Percentiles rank a stretch among this genome's conserved stretches.
phyloP scores from a whole-genome alignment of 106 monocot species.

The Dendrobium chrysotoxum region DNA sequence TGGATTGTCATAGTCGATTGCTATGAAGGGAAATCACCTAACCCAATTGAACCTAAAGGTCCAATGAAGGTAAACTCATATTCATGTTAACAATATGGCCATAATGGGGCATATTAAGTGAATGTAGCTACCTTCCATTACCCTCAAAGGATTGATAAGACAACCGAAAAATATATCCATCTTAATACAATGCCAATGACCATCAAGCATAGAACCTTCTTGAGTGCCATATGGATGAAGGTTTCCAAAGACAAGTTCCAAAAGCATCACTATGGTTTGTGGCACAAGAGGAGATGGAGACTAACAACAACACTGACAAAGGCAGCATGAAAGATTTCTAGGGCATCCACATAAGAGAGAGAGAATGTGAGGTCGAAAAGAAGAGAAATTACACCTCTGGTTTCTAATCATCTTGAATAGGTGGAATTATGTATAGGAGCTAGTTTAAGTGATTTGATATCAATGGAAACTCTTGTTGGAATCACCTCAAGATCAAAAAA shows the following conservation, averaged over 20 bases:
- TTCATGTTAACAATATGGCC: no score
- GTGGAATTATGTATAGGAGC: neutral
- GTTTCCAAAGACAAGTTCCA: neutral
- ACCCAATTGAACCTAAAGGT: no score
- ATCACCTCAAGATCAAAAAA: neutral
- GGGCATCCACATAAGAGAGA: neutral
- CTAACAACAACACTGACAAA: neutral
- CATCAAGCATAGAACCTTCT: neutral
- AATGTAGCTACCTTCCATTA: no score
- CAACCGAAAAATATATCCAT: no score
- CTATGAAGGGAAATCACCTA: no score
- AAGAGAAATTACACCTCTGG: neutral
- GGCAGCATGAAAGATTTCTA: neutral
- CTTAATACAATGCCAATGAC: neutral
- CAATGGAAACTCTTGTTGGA: neutral
- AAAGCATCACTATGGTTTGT: neutral
- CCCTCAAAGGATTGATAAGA: no score
- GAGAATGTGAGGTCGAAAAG: neutral
- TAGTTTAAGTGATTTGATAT: neutral
- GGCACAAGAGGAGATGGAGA: neutral
- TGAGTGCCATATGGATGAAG: no score
- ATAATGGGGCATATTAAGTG: neutral
- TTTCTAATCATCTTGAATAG: neutral
- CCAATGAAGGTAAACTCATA: no score
- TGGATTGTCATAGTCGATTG: no score